phyloP scores from a whole-genome alignment of 306 rosid genomes.

The Crotalaria pallida region DNA sequence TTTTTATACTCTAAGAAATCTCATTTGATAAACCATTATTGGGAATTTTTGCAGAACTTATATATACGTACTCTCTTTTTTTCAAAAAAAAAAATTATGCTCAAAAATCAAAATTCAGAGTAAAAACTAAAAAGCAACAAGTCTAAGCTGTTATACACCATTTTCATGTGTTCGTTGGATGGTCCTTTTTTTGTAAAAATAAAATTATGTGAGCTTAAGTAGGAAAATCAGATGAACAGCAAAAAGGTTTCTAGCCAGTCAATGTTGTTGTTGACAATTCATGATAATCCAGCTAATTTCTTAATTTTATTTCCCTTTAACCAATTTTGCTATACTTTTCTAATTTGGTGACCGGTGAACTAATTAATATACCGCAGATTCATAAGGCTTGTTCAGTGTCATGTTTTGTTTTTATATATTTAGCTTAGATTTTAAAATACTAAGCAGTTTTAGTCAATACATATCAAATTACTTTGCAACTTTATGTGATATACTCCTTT shows the following conservation, averaged over 20 bases:
- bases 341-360: not conserved
- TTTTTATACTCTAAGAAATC: not conserved
- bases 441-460: constrained; percentile 17
- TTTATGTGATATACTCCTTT: constrained; percentile 42
- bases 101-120: not conserved
- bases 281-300: constrained; percentile 7
- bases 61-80: too few species aligned
- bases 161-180: not conserved
- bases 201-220: not conserved
- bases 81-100: not conserved
- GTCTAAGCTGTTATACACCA: not conserved
- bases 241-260: constrained; percentile 12
- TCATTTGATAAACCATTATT: constrained; percentile 1
- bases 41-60: too few species aligned
- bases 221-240: constrained; percentile 1
- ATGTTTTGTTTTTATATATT: too few species aligned
- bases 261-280: constrained; percentile 18
- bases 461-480: constrained; percentile 15
- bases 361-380: not conserved
- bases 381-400: not conserved
- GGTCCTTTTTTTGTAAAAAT: too few species aligned
- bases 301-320: not conserved
- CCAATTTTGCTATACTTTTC: not conserved
- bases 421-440: not conserved
- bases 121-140: not conserved